phyloP scores from a whole-genome alignment of 2,329 filamentous ascomycete genomes.

The Lasiodiplodia sp. region DNA sequence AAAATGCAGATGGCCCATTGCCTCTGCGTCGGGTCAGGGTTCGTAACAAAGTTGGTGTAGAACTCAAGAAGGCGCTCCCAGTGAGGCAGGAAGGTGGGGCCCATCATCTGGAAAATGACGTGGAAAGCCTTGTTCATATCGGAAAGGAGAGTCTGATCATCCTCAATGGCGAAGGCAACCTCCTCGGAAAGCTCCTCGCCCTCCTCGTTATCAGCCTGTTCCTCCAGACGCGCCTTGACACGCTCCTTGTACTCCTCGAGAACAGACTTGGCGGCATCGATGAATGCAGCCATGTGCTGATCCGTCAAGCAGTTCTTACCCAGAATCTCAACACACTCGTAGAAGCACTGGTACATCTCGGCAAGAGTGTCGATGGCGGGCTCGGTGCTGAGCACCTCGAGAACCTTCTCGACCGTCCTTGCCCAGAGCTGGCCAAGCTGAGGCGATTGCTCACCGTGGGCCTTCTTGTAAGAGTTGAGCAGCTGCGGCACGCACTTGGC shows the following conservation, averaged over 20 bases:
- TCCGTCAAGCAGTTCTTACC: constrained; percentile 81
- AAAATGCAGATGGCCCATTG: constrained; percentile 99
- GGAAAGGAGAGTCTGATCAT: constrained; percentile 93
- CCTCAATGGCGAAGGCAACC: constrained; percentile 87
- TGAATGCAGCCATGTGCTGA: constrained; percentile 85
- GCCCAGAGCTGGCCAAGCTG: constrained; percentile 85
- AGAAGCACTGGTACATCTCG: constrained; percentile 99
- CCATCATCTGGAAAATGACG: constrained; percentile 97
- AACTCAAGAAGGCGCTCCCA: constrained; percentile 88
- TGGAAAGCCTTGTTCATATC: constrained; percentile 99
- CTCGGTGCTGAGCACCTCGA: constrained; percentile 92
- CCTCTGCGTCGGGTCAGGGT: constrained; percentile 83
- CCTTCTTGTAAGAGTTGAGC: constrained; percentile 91
- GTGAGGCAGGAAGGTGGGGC: constrained; percentile 78
- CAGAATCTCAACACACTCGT: constrained; percentile 94
- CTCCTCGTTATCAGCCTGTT: constrained; percentile 83
- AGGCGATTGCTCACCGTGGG: constrained; percentile 80
- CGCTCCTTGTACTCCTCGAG: constrained; percentile 93
- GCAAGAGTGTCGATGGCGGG: constrained; percentile 95
- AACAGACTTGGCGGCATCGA: constrained; percentile 82
- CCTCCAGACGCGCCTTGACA: constrained; percentile 82
- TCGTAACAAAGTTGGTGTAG: constrained; percentile 85
- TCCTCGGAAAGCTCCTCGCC: constrained; percentile 91
- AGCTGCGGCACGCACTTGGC: constrained; percentile 94
- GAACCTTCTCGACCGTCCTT: constrained; percentile 84